A percentile compares a stretch with the other conserved stretches of the same genome.
These are phyloP conservation scores for Heimioporus sp. DNA, from an alignment of 768 basidiomycete genomes.

Conservation along the genomic window DNA sequence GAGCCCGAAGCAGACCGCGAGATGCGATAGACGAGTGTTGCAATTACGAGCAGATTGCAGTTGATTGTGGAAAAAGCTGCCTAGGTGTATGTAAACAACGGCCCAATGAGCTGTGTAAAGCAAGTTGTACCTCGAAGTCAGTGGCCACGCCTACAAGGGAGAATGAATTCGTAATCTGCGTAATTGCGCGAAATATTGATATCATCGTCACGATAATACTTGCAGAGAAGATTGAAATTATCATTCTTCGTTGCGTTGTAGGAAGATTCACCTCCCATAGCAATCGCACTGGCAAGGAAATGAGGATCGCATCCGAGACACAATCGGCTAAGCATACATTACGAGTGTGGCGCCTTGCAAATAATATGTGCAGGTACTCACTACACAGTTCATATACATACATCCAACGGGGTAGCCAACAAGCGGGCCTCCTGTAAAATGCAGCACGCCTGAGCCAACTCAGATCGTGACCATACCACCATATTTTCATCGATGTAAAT, in stretches of 20 bases:
- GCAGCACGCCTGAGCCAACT: conserved; percentile 2
- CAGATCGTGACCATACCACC: conserved; percentile 7
- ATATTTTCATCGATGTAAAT: conserved; percentile 6
- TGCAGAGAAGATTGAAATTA: conserved; percentile 11
- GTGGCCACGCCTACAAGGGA: conserved; percentile 7
- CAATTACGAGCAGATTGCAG: conserved; percentile 21
- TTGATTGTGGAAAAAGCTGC: conserved; percentile 13
- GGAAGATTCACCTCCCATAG: conserved; percentile 10
- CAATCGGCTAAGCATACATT: conserved; percentile 17
- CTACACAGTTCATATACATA: conserved; percentile 11
- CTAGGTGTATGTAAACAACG: conserved; percentile 6
- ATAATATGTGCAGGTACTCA: conserved; percentile 7
- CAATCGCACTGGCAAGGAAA: conserved; percentile 8
- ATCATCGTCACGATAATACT: conserved; percentile 8
- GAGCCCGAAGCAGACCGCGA: neutral
- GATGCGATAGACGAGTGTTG: conserved; percentile 15
- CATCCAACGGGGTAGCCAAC: conserved; percentile 3
- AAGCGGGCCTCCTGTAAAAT: neutral
- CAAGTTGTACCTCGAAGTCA: conserved; percentile 14
- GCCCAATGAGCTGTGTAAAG: neutral
- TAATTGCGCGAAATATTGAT: conserved; percentile 13
- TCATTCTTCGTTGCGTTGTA: conserved; percentile 13
- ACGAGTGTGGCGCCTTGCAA: neutral
- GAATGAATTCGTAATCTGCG: conserved; percentile 4
- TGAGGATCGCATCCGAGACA: conserved; percentile 17